Conservation (phyloP, 345 rosid species). For the Eucalyptus marginata region DNA sequence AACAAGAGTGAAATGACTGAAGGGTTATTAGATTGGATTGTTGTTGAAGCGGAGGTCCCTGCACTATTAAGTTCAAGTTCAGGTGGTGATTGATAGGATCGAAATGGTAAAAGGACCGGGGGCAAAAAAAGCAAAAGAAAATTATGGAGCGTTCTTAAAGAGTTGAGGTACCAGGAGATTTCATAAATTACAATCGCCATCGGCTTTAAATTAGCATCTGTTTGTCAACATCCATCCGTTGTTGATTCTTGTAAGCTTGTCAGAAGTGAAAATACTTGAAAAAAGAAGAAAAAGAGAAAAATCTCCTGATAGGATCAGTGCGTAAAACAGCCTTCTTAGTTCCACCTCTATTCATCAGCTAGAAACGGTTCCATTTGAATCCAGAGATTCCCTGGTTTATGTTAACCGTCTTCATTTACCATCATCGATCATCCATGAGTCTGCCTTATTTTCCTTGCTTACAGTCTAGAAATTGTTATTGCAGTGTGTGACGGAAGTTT, state of each 20-base stretch:
- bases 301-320: neutral
- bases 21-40: neutral
- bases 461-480: neutral
- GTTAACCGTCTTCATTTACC: neutral
- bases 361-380: neutral
- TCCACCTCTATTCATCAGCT: neutral
- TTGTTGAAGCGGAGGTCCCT: neutral
- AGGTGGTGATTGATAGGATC: neutral
- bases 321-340: neutral
- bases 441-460: neutral
- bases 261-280: neutral
- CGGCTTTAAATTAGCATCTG: neutral
- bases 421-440: neutral
- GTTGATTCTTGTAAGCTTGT: neutral
- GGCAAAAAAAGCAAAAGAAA: neutral
- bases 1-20: neutral
- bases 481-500: constrained; percentile 87
- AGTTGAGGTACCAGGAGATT: neutral
- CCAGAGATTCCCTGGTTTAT: neutral
- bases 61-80: neutral
- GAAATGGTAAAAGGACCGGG: fast-evolving
- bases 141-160: neutral
- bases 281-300: neutral
- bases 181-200: neutral
- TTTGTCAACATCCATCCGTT: neutral